Base-by-base conservation (phyloP, 1,284 basidiomycete species). In the Fomitiporia mediterranea region DNA sequence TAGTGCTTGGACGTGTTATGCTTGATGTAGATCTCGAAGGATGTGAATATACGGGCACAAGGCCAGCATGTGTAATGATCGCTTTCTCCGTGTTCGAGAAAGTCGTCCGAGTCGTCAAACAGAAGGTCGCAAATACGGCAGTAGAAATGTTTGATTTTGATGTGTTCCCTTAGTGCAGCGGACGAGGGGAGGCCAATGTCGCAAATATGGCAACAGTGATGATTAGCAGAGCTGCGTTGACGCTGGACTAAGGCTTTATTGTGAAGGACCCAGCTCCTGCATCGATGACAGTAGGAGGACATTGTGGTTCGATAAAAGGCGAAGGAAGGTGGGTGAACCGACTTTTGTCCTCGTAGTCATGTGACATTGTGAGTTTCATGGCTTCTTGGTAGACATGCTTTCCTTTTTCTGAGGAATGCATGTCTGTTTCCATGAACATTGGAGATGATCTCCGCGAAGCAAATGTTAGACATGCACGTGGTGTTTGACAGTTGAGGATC, bases 41-140 rank as follows among this genome's bases (percentile, higher is more conserved):
- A 32, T n/a, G 30, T 19, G 40, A 55, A 58, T 17, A 40, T 15
- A 30, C 9, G 19, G 23, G 19, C 25, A 25, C 56, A 57, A 11
- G n/a, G 27, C 28, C 39, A 34, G 28, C 56, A 53, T 4, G 39
- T 35, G 25, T n/a, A 32, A 25, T 49, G 27, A 5, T 40, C 23
- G 11, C 35, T 27, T 37, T 39, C 37, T n/a, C 21, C 51, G 21
- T 53, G 51, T 15, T 53, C 38, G 21, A 53, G 37, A 21, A 53
- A 25, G 11, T 53, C 51, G 23, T 19, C 42, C 6, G 43, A 25
- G 37, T 47, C 27, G 38, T 55, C 40, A 25, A 56, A 62, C 35
- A 60, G 43, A 9, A 57, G 35, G n/a, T 61, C 32, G 53, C 63
- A 64, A 4, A 49, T 23, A n/a, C 38, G 25, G 53, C 63, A 64